phyloP scores from a whole-genome alignment of 1,284 basidiomycete species.

The Tylopilus orsonianus region DNA sequence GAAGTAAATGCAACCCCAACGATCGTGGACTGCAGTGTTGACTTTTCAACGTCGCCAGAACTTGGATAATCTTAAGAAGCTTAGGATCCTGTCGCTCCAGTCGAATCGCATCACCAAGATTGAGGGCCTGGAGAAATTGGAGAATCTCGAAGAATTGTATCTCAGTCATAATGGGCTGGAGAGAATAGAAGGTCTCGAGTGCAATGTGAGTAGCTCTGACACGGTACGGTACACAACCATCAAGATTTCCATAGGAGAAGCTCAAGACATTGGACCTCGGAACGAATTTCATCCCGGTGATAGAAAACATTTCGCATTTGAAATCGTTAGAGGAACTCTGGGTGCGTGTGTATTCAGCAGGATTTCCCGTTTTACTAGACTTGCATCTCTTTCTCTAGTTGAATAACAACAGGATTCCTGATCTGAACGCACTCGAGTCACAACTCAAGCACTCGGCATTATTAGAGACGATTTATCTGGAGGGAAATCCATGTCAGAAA shows the following conservation, averaged over 20 bases:
- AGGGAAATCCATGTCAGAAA: constrained; percentile 89
- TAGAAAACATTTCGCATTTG: constrained; percentile 84
- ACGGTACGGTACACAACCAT: neutral
- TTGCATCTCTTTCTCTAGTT: constrained; percentile 51
- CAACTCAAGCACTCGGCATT: constrained; percentile 70
- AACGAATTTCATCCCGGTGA: constrained; percentile 76
- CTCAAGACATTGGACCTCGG: constrained; percentile 88
- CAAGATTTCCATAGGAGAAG: constrained; percentile 49
- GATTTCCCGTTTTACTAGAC: neutral
- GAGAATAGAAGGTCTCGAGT: constrained; percentile 82
- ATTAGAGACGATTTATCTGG: constrained; percentile 91
- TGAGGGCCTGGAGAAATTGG: constrained; percentile 73
- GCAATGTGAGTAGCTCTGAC: constrained; percentile 58
- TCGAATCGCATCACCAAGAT: constrained; percentile 93
- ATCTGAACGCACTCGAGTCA: constrained; percentile 65
- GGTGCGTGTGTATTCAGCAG: constrained; percentile 51
- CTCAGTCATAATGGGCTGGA: constrained; percentile 92
- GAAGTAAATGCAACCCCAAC: constrained; percentile 46
- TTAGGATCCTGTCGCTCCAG: constrained; percentile 86
- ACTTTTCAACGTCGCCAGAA: constrained; percentile 39
- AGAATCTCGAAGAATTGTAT: constrained; percentile 87
- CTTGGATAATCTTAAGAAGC: constrained; percentile 63
- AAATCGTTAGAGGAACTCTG: constrained; percentile 85
- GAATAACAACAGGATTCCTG: constrained; percentile 82
- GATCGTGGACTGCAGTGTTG: neutral